Evolutionary conservation across 495 filamentous ascomycete species (phyloP).

Genomic region (Apodospora peruviana): DNA sequence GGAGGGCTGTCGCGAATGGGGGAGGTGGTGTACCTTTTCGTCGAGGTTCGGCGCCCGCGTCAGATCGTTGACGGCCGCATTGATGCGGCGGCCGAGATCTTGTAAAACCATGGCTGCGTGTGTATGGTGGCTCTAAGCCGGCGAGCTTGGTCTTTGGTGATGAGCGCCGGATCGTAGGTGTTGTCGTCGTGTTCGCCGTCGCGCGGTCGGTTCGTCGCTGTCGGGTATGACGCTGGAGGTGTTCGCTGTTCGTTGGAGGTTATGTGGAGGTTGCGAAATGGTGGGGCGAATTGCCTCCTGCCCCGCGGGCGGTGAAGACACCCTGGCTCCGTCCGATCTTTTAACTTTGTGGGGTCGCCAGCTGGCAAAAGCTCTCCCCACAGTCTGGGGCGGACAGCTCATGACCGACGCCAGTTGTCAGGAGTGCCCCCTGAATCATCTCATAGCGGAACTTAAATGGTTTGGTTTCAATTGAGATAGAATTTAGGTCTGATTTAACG

Average conservation of each 20-base stretch:
- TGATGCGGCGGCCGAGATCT: conserved; percentile 97
- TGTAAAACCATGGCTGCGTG: conserved; percentile 83
- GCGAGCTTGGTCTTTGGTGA: conserved; percentile 1
- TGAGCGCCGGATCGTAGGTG: too few species aligned
- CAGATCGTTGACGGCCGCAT: conserved; percentile 89
- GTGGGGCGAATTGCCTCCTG: conserved; percentile 5
- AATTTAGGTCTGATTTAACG: background rate
- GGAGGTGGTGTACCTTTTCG: conserved; percentile 67
- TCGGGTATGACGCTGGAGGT: background rate
- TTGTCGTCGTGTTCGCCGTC: background rate
- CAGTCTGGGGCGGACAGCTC: background rate
- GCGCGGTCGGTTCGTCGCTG: background rate
- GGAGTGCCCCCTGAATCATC: background rate
- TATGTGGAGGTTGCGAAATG: background rate
- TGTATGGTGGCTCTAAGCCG: conserved; percentile 9
- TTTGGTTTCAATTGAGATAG: background rate
- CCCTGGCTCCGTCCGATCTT: too few species aligned
- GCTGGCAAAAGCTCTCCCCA: too few species aligned
- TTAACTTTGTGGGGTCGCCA: too few species aligned
- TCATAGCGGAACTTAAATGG: background rate
- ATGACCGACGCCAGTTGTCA: background rate
- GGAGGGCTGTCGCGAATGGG: background rate
- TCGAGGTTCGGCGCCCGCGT: conserved; percentile 87
- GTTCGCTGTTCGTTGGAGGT: background rate
- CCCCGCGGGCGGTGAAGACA: conserved; percentile 5